Evolutionary conservation across 1,284 basidiomycete genomes (phyloP).

Genomic region (Kalmanozyma brasiliensis): DNA sequence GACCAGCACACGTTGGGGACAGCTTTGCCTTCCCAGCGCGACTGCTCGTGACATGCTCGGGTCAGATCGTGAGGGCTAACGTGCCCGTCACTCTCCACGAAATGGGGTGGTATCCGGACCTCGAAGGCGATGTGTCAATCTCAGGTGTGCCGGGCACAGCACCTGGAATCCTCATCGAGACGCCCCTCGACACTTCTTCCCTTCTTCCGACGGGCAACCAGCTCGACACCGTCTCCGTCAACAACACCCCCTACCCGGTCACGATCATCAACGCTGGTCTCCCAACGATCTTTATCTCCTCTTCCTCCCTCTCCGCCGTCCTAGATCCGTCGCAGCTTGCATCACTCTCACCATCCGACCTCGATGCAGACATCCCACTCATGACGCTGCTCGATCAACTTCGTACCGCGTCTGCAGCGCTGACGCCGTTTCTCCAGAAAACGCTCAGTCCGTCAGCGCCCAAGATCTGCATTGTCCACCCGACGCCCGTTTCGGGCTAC

Average conservation of each 20-base stretch:
- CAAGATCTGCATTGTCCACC: conserved; percentile 65
- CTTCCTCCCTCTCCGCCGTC: conserved; percentile 24
- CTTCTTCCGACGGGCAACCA: conserved; percentile 54
- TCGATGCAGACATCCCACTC: conserved; percentile 50
- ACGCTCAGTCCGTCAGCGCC: conserved; percentile 57
- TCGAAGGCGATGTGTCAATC: conserved; percentile 49
- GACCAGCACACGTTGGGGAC: conserved; percentile 6
- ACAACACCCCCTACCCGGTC: conserved; percentile 24
- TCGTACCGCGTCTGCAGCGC: conserved; percentile 35
- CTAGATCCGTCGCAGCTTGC: conserved; percentile 21
- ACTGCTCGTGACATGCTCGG: conserved; percentile 52
- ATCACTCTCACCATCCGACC: conserved; percentile 18
- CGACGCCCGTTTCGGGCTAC: conserved; percentile 34
- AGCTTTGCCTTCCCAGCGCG: conserved; percentile 34
- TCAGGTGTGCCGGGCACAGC: conserved; percentile 63
- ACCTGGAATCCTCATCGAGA: conserved; percentile 57
- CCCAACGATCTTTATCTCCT: conserved; percentile 60
- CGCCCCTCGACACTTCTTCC: conserved; percentile 36
- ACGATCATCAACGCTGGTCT: conserved; percentile 63
- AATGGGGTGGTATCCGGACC: conserved; percentile 34
- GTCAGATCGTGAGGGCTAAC: conserved; percentile 54
- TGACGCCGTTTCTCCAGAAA: conserved; percentile 29
- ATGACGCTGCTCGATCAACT: conserved; percentile 51
- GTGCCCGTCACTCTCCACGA: conserved; percentile 41
- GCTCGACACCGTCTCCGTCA: conserved; percentile 32